Evolutionary conservation across 345 rosid species (phyloP), one percentile per base, ranked within the genome.

Genomic region (Anastatica hierochuntica): DNA sequence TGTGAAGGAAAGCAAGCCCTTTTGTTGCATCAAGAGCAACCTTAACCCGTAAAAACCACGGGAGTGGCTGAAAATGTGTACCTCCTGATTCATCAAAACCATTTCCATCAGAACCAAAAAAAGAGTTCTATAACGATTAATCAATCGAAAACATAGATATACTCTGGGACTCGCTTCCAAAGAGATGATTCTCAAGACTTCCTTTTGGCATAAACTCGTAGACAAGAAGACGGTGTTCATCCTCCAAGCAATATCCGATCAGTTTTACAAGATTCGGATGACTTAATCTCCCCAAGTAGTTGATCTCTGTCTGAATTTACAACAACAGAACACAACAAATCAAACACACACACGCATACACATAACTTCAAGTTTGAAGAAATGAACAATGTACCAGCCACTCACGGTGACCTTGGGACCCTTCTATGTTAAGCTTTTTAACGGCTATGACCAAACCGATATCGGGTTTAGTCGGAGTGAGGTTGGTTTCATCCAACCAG

Each of bases 151-250:
- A 4, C 5, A 21, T 5, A 21, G 2, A 2, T 21, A 46, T 18
- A 53, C 11, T 24, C 23, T 21, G 4, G n/a, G 53, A 66, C 94
- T 74, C 36, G 88, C 99, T 83, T 71, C 95, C 72, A 63, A 94
- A 94, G 15, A 94, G 56, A 71, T 94, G 97, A 69, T 94, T 85
- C 65, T 94, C 99, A 73, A 94, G 72, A 77, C 99, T 94, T 33
- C 99, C 95, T 39, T 82, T 82, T 15, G 85, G 80, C 99, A 88
- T 85, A 64, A 88, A 94, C 76, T 94, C 97, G 51, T 94, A 92
- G 9, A 92, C 95, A 26, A 92, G 76, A 53, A 92, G 88, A 41
- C 88, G 79, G 61, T 92, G 95, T 21, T 88, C 97, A 68, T 88
- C 97, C 63, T 92, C 99, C 33, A 88, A 72, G 77, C 97, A 88